These are phyloP conservation scores for Singerocomus rubriflavus DNA, from an alignment of 1,284 basidiomycete species.

Conservation along the genomic window DNA sequence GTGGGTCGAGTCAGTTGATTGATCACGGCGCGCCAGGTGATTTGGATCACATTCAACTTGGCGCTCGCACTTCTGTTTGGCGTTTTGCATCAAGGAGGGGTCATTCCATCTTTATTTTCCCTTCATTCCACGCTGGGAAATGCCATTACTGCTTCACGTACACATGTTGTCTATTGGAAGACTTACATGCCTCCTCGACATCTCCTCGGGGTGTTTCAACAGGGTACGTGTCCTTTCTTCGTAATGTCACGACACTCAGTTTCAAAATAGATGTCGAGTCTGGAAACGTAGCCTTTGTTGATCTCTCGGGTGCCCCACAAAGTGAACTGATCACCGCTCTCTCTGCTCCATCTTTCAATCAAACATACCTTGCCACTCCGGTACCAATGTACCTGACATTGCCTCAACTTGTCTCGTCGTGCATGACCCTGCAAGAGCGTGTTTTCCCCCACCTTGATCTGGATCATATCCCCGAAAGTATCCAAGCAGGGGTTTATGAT, in stretches of 20 bases:
- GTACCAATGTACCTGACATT: slow-evolving; percentile 25
- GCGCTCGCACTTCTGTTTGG: slow-evolving; percentile 35
- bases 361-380: slow-evolving; percentile 33
- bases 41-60: slow-evolving; percentile 34
- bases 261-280: slow-evolving; percentile 18
- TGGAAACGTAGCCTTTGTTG: slow-evolving; percentile 16
- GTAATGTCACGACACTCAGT: slow-evolving; percentile 1
- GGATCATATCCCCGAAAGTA: slow-evolving; percentile 36
- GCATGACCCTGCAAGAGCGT: slow-evolving; percentile 19
- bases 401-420: slow-evolving; percentile 17
- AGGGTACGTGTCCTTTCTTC: slow-evolving; percentile 17
- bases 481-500: slow-evolving; percentile 29
- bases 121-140: slow-evolving; percentile 28
- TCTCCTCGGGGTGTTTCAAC: slow-evolving; percentile 31
- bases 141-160: neutral
- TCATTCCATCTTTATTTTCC: slow-evolving; percentile 38
- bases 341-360: slow-evolving; percentile 7
- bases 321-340: slow-evolving; percentile 21
- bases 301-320: slow-evolving; percentile 30
- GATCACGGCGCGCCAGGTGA: slow-evolving; percentile 18
- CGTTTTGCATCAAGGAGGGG: slow-evolving; percentile 40
- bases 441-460: slow-evolving; percentile 40
- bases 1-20: neutral
- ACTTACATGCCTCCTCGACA: slow-evolving; percentile 41
- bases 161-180: slow-evolving; percentile 39